Base-by-base conservation (phyloP, 1,284 basidiomycete genomes). In the Heterobasidion parviporum region DNA sequence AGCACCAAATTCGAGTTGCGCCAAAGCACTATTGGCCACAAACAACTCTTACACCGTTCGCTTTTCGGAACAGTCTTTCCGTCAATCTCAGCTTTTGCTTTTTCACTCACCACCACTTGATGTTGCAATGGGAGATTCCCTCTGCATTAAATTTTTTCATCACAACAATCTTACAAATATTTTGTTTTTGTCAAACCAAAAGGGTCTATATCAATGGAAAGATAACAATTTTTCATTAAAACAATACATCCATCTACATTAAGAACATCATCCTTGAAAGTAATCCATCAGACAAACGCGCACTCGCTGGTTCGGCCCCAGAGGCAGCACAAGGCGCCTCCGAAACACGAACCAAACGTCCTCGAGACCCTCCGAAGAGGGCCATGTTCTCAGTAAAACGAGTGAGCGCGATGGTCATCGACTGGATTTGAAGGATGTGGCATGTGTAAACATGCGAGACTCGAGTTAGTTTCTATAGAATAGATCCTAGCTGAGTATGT, bases 401-500 rank as follows among this genome's bases (percentile, higher is more conserved):
- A 83, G 83, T 63, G 78, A 79, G 77, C 76, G 84, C 78, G 65
- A 61, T 71, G 71, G 75, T 88, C 85, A 88, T 88, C 85, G 77
- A 84, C 75, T 84, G 85, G 82, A 87, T 80, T 77, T 81, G 79
- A 85, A 85, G 79, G 76, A 81, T 82, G 81, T 72, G 85, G 85
- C 85, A 87, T 83, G 82, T 79, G 77, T 87, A 86, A 85, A 87
- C 84, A 86, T 87, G 85, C 85, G 82, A 85, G 83, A 88, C 83
- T 85, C 78, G 83, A 85, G 86, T 87, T 84, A 87, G 86, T 85
- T 84, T 82, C 85, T 88, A 85, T 87, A 83, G 79, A 88, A 89
- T 79, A 89, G 86, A 89, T 88, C 86, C 86, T 87, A 80, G 78
- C 77, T 85, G 85, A 89, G 86, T 88, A 88, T 88, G 86, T 87